A percentile compares a stretch with the other conserved stretches of the same genome.
Evolutionary conservation across 2,329 filamentous ascomycete genomes (phyloP).

Genomic region (Zymoseptoria brevis): DNA sequence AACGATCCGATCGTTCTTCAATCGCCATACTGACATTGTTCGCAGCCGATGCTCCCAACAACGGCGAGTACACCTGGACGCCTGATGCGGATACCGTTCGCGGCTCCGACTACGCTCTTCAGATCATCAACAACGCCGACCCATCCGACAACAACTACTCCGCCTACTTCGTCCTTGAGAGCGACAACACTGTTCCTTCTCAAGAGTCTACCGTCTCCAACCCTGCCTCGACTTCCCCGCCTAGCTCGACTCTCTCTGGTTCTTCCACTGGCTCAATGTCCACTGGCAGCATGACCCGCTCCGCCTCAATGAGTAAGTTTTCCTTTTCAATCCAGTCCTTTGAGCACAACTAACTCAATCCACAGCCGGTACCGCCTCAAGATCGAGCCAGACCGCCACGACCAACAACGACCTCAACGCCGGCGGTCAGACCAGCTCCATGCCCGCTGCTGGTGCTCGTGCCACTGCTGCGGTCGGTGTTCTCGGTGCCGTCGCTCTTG

Average conservation of each 20-base stretch:
- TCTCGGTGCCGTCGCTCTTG: conserved; percentile 22
- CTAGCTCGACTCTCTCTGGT: not conserved
- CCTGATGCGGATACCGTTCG: conserved; percentile 35
- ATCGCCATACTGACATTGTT: conserved; percentile 1
- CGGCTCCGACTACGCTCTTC: conserved; percentile 44
- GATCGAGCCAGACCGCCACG: not conserved
- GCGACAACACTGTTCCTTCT: conserved; percentile 34
- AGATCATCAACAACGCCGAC: conserved; percentile 45
- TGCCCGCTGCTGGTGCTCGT: conserved; percentile 14
- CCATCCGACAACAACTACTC: conserved; percentile 43
- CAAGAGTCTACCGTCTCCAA: conserved; percentile 23
- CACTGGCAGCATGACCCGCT: not conserved
- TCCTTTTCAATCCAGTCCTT: not conserved
- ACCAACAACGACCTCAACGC: not conserved
- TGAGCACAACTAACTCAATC: not conserved
- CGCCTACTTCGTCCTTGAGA: conserved; percentile 44
- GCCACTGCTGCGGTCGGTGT: conserved; percentile 20
- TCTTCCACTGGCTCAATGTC: conserved; percentile 1
- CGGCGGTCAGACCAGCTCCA: conserved; percentile 4
- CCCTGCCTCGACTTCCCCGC: conserved; percentile 25
- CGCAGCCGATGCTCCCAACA: conserved; percentile 42
- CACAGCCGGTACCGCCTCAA: conserved; percentile 2
- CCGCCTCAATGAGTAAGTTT: not conserved
- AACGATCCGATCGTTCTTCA: not conserved
- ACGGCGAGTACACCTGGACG: conserved; percentile 43